phyloP scores from a whole-genome alignment of 2,329 filamentous ascomycete species.

The Dactylonectria estremocensis region DNA sequence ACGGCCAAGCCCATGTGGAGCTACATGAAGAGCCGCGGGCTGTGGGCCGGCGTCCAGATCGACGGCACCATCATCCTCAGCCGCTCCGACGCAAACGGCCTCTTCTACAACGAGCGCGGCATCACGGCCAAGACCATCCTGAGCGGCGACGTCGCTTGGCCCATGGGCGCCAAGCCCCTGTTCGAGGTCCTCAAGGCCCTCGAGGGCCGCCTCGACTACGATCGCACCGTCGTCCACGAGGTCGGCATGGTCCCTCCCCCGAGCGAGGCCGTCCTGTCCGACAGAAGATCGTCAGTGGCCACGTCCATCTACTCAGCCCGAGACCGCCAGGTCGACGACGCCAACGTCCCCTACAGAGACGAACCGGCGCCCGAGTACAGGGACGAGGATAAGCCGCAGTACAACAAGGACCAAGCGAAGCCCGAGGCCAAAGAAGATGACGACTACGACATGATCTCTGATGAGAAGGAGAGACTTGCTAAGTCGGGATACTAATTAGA shows the following conservation, averaged over 20 bases:
- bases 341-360: constrained; percentile 28
- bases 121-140: constrained; percentile 57
- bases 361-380: constrained; percentile 35
- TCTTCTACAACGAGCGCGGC: constrained; percentile 78
- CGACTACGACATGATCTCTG: constrained; percentile 32
- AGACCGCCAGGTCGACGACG: constrained; percentile 2
- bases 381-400: constrained; percentile 28
- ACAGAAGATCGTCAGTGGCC: constrained; percentile 48
- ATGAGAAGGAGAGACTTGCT: constrained; percentile 49
- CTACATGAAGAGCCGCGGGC: constrained; percentile 85
- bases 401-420: constrained; percentile 40
- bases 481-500: constrained; percentile 38
- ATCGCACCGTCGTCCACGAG: constrained; percentile 47
- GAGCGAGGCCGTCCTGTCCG: constrained; percentile 37
- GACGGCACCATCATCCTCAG: constrained; percentile 86
- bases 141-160: constrained; percentile 57
- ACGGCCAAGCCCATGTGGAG: constrained; percentile 77
- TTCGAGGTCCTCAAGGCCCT: constrained; percentile 58
- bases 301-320: not conserved
- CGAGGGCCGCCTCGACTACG: constrained; percentile 51
- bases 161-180: constrained; percentile 55
- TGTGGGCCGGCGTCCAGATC: constrained; percentile 85
- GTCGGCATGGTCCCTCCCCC: constrained; percentile 44
- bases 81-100: constrained; percentile 82
- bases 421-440: constrained; percentile 32